Evolutionary conservation across 805 yeast species (phyloP).

Genomic region (Myxozyma vanderwaltii): DNA sequence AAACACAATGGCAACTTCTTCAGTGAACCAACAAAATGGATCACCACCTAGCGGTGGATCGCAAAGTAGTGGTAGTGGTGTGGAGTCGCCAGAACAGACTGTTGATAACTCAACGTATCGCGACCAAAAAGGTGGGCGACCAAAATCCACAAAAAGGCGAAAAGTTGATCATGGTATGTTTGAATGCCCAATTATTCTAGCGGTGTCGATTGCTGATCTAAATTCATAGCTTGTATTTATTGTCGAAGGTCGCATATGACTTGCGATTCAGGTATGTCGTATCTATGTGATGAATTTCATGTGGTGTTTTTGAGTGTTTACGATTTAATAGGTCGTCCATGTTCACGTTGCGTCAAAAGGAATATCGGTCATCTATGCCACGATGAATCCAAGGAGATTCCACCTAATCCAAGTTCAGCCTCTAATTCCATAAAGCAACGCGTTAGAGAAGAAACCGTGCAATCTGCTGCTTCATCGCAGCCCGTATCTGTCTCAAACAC

Average conservation of each 20-base stretch:
- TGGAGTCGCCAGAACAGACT: constrained; percentile 3
- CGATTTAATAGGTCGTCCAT: constrained; percentile 55
- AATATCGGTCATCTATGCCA: constrained; percentile 86
- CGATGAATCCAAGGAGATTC: constrained; percentile 50
- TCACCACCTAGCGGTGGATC: constrained; percentile 9
- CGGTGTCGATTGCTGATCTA: no score
- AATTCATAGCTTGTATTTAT: constrained; percentile 85
- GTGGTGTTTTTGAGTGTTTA: constrained; percentile 11
- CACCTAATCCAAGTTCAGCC: not conserved
- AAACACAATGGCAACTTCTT: not conserved
- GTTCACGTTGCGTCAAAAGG: constrained; percentile 80
- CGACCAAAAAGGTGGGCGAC: not conserved
- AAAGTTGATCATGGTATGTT: constrained; percentile 30
- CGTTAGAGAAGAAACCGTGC: not conserved
- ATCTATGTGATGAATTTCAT: not conserved
- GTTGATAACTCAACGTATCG: not conserved
- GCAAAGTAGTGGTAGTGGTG: constrained; percentile 10
- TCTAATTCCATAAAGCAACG: not conserved
- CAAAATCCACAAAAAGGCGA: constrained; percentile 12
- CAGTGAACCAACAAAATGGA: not conserved
- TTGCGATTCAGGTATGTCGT: constrained; percentile 63
- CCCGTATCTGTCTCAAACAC: not conserved
- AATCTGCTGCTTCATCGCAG: not conserved
- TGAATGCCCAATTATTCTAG: no score
- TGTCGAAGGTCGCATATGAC: constrained; percentile 94